Conservation (phyloP, 371 early-diverging fungal species). For the Saksenaea vasiformis region DNA sequence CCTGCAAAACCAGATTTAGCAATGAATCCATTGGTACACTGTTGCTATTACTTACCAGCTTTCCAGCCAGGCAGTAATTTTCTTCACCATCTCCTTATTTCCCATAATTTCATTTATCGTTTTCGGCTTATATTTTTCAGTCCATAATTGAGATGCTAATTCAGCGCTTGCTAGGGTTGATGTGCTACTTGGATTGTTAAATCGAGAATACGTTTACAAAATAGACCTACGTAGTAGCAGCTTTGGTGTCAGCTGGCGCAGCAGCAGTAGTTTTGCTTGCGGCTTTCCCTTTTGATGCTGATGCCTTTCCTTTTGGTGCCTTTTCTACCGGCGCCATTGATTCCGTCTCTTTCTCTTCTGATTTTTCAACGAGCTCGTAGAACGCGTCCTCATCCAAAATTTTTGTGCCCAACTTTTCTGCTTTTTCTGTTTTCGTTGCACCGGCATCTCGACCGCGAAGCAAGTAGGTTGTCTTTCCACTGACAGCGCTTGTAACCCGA, state of each 20-base stretch:
- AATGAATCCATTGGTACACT: conserved; percentile 7
- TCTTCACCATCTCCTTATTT: conserved; percentile 77
- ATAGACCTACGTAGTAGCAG: conserved; percentile 1
- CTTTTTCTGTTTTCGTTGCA: conserved; percentile 87
- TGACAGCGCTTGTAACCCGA: conserved; percentile 81
- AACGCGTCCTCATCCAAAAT: conserved; percentile 91
- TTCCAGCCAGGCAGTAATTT: conserved; percentile 76
- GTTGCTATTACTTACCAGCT: conserved; percentile 58
- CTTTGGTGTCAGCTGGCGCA: conserved; percentile 10
- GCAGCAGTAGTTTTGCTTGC: conserved; percentile 10
- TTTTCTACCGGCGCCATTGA: conserved; percentile 8
- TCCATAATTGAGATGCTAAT: conserved; percentile 78
- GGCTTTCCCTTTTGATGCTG: conserved; percentile 12
- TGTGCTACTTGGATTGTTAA: background rate
- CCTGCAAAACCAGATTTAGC: conserved; percentile 9
- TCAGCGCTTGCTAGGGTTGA: background rate
- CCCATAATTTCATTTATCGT: conserved; percentile 88
- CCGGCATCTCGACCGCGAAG: conserved; percentile 96
- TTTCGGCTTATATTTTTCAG: conserved; percentile 95
- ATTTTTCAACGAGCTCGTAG: conserved; percentile 74
- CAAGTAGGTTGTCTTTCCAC: conserved; percentile 91
- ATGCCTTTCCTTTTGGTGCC: conserved; percentile 3
- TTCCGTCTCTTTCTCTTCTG: conserved; percentile 34
- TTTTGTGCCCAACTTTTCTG: conserved; percentile 69
- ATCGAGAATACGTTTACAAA: background rate